phyloP scores from a whole-genome alignment of 2,329 filamentous ascomycete genomes.

The Byssoonygena ceratinophila region DNA sequence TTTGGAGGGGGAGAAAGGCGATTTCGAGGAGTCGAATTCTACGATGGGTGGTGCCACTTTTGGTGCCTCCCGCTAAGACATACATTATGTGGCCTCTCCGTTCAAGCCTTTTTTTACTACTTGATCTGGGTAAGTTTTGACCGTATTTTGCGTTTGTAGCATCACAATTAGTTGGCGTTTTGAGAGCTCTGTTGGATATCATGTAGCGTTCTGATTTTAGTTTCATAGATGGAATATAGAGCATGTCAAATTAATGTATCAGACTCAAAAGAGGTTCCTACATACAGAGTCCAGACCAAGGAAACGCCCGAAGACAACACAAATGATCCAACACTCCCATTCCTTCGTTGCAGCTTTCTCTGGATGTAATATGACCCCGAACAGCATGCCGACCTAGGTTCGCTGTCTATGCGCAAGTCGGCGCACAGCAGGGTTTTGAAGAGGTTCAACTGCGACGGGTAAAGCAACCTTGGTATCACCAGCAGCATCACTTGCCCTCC shows the following conservation, averaged over 20 bases:
- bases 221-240: neutral
- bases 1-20: neutral
- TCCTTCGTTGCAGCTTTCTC: too few species aligned
- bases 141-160: neutral
- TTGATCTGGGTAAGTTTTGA: neutral
- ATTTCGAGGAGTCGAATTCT: neutral
- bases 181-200: neutral
- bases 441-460: neutral
- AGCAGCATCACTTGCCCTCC: neutral
- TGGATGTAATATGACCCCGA: too few species aligned
- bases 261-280: too few species aligned
- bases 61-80: neutral
- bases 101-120: neutral
- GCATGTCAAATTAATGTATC: neutral
- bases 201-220: neutral
- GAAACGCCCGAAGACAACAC: too few species aligned
- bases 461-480: neutral
- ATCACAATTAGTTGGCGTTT: neutral
- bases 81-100: neutral
- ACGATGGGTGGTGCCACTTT: neutral
- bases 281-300: too few species aligned
- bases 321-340: too few species aligned
- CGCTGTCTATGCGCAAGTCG: neutral
- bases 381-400: too few species aligned
- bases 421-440: neutral